Conservation (phyloP, 2,329 filamentous ascomycete genomes). For the Beauveria australis region DNA sequence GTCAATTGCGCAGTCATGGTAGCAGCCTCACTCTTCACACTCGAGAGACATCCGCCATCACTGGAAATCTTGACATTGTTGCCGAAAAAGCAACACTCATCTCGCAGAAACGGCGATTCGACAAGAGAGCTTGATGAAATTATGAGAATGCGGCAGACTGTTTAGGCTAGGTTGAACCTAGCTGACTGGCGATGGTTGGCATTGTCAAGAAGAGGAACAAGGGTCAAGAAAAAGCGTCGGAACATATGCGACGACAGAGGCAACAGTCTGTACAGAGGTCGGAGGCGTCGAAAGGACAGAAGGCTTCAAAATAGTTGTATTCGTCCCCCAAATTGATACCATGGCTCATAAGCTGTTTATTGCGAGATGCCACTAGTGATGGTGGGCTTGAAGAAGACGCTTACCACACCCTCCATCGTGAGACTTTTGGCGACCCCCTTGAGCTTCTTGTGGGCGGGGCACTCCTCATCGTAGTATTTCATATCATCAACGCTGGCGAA, state of each 20-base stretch:
- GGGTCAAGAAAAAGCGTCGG: not conserved
- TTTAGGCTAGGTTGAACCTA: not conserved
- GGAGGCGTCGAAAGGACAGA: not conserved
- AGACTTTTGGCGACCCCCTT: conserved; percentile 28
- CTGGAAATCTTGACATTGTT: conserved; percentile 24
- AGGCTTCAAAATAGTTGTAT: not conserved
- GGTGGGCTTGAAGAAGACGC: conserved; percentile 32
- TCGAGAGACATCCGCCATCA: conserved; percentile 33
- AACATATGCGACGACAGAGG: not conserved
- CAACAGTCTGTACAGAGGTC: not conserved
- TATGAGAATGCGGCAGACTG: conserved; percentile 13
- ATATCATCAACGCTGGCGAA: conserved; percentile 61
- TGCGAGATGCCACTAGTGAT: conserved; percentile 17
- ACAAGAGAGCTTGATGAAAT: conserved; percentile 29
- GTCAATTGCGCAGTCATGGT: conserved; percentile 35
- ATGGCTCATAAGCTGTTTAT: not conserved
- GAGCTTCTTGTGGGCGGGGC: conserved; percentile 34
- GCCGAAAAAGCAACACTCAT: conserved; percentile 21
- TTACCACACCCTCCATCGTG: conserved; percentile 28
- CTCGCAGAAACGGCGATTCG: conserved; percentile 28
- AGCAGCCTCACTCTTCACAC: conserved; percentile 33
- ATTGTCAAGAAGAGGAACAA: not conserved
- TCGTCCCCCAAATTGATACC: not conserved
- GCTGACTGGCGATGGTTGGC: not conserved
- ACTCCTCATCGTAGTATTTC: conserved; percentile 57